Base-by-base conservation (phyloP, 345 rosid genomes). In the Acer yangbiense region DNA sequence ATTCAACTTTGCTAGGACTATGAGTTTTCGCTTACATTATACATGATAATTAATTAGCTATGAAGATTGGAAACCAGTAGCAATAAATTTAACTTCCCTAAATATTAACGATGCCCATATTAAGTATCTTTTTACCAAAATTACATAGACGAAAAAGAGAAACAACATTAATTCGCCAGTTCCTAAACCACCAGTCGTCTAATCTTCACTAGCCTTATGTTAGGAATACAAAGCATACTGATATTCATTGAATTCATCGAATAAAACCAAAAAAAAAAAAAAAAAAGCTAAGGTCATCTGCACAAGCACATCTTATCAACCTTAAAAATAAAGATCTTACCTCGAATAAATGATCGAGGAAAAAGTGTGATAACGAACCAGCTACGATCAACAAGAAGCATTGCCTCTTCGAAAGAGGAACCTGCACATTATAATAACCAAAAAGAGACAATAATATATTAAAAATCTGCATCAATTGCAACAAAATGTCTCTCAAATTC, bases 261-360 rank as follows among this genome's bases (percentile, higher is more conserved):
- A 13, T 14, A 23, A 23, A 23, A 23, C 0, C 0, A 23, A 52
- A 52, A 46, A 1, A 11, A 52, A 48, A 63, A 46, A 25, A 25
- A 63, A 39, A 35, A 60, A 6, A 9, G 1, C 46, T 43, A 43
- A 43, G 0, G 46, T 43, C 10, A 8, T 8, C 2, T 43, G 50
- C 3, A 46, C 50, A 46, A 2, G 50, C 54, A 58, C 60, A 72
- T 6, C 14, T 12, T 20, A 39, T 57, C 68, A 62, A 43, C 27
- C 14, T 16, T 14, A 3, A 58, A 58, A 2, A 20, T 50, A 54
- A 10, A 66, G 57, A 65, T 29, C 5, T 64, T 77, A 91, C 95
- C 92, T 91, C 95, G 69, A 91, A 91, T 76, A 91, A 81, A 68
- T 91, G 95, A 74, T 91, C 92, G 11, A 91, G 82, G 79, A 91